phyloP scores from a whole-genome alignment of 305 asterid genomes.

The Rubia peregrina region DNA sequence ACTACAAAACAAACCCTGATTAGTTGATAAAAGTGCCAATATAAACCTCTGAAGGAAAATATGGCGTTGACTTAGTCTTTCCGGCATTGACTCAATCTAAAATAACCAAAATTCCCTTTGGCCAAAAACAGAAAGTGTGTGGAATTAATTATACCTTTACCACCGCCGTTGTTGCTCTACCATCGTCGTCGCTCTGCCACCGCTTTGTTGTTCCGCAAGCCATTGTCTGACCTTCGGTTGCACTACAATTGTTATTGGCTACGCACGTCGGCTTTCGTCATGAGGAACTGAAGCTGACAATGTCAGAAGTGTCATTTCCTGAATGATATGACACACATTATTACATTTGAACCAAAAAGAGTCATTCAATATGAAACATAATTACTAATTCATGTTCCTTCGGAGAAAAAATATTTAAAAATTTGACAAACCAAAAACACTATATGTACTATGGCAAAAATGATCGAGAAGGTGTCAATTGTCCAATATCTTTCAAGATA shows the following conservation, averaged over 20 bases:
- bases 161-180: no score
- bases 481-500: constrained; percentile 87
- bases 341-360: not conserved
- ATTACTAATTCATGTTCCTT: not conserved
- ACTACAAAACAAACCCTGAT: no score
- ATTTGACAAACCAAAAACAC: not conserved
- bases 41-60: no score
- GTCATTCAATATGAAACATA: not conserved
- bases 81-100: no score
- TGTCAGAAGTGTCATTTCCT: constrained; percentile 84
- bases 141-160: no score
- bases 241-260: constrained; percentile 34
- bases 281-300: constrained; percentile 65
- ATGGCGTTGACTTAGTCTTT: no score
- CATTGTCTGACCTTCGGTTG: constrained; percentile 43
- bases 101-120: no score
- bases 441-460: constrained; percentile 63
- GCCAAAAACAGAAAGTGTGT: no score
- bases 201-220: constrained; percentile 14
- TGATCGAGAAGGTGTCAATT: constrained; percentile 62
- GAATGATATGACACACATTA: constrained; percentile 10
- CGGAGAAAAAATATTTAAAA: not conserved
- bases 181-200: no score
- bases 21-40: no score
- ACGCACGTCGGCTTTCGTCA: constrained; percentile 58